Evolutionary conservation across 805 yeast genomes (phyloP).

Genomic region (Nakazawaea wyomingensis): DNA sequence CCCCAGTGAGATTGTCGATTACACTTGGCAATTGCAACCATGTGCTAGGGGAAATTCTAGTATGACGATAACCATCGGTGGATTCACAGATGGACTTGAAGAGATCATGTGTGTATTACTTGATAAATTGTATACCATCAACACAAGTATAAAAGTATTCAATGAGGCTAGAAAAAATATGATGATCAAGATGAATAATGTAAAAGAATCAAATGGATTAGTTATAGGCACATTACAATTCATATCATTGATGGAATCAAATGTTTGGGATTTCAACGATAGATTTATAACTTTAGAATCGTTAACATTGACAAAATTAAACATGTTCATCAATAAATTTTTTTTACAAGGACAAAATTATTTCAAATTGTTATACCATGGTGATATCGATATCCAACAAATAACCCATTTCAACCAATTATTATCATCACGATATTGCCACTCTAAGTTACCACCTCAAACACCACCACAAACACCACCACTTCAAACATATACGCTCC

Average conservation of each 20-base stretch:
- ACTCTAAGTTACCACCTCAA: neutral
- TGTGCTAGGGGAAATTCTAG: slow-evolving; percentile 51
- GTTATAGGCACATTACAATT: slow-evolving; percentile 45
- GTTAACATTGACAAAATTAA: slow-evolving; percentile 32
- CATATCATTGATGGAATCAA: slow-evolving; percentile 48
- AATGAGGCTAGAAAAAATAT: slow-evolving; percentile 15
- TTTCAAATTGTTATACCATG: slow-evolving; percentile 44
- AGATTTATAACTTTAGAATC: slow-evolving; percentile 53
- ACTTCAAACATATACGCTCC: slow-evolving; percentile 35
- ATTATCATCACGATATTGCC: neutral
- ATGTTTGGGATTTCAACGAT: slow-evolving; percentile 49
- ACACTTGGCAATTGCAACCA: slow-evolving; percentile 51
- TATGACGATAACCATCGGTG: slow-evolving; percentile 47
- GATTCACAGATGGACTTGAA: slow-evolving; percentile 38
- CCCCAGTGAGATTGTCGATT: slow-evolving; percentile 49
- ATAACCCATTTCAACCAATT: neutral
- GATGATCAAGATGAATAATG: slow-evolving; percentile 33
- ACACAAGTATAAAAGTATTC: too few relatives aligned
- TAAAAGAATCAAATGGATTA: slow-evolving; percentile 40
- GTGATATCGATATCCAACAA: slow-evolving; percentile 31
- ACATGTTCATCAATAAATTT: slow-evolving; percentile 24
- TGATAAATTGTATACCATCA: too few relatives aligned
- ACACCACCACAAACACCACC: neutral
- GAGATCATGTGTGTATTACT: too few relatives aligned
- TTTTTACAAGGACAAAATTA: slow-evolving; percentile 23